A percentile compares a stretch with the other conserved stretches of the same genome.
Evolutionary conservation across 2,329 filamentous ascomycete species (phyloP).

Genomic region (Sporothrix phasma): DNA sequence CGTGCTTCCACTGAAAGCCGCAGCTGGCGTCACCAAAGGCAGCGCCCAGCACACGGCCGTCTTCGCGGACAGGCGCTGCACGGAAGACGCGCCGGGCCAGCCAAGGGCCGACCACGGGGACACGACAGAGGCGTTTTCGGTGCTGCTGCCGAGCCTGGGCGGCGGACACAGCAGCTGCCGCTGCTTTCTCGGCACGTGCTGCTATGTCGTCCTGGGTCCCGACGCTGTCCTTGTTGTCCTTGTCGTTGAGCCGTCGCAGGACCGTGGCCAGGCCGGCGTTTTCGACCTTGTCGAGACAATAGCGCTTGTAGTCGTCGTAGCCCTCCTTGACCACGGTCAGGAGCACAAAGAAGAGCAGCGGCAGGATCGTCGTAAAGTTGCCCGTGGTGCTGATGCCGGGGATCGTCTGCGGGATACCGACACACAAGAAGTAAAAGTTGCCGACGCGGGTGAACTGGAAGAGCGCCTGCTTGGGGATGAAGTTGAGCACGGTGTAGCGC

Average conservation of each 20-base stretch:
- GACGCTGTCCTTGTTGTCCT: neutral
- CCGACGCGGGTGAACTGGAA: conserved; percentile 80
- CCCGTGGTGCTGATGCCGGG: conserved; percentile 68
- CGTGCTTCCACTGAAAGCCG: conserved; percentile 36
- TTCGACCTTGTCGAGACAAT: conserved; percentile 72
- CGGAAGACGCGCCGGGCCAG: neutral
- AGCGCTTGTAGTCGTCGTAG: conserved; percentile 72
- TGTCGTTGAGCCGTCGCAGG: conserved; percentile 25
- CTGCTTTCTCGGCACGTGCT: neutral
- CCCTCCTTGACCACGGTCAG: conserved; percentile 80
- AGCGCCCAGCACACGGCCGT: conserved; percentile 8
- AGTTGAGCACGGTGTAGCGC: conserved; percentile 75
- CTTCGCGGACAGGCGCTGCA: neutral
- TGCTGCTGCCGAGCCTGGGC: neutral
- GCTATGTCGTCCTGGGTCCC: neutral
- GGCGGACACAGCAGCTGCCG: neutral
- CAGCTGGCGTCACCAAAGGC: neutral
- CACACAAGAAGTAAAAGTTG: conserved; percentile 79
- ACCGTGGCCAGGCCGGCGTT: conserved; percentile 49
- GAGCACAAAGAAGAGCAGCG: conserved; percentile 63
- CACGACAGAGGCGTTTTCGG: neutral
- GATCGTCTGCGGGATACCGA: conserved; percentile 76
- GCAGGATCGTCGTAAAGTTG: conserved; percentile 63
- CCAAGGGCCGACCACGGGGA: neutral
- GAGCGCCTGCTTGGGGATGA: conserved; percentile 72